Evolutionary conservation across 2,329 filamentous ascomycete species (phyloP), one percentile per base, ranked within the genome.

Genomic region (Ramichloridium luteum): DNA sequence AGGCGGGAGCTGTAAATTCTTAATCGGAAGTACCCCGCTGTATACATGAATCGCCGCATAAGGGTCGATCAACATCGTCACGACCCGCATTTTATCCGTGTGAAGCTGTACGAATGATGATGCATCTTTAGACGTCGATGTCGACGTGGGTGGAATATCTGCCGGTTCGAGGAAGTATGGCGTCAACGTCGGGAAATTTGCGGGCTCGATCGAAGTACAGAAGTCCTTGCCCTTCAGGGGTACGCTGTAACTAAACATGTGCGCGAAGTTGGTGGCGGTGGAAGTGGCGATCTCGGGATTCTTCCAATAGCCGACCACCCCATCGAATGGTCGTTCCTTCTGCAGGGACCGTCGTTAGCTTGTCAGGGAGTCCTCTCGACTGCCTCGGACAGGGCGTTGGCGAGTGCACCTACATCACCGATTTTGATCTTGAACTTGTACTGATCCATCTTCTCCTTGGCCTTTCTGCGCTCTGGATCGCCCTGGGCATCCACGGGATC

Each of bases 381-480:
- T n/a, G n/a, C n/a, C n/a, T n/a, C n/a, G n/a, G n/a, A n/a, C n/a
- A n/a, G n/a, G n/a, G n/a, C n/a, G n/a, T n/a, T n/a, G n/a, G n/a
- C n/a, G n/a, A n/a, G n/a, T n/a, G n/a, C n/a, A n/a, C n/a, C n/a
- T n/a, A n/a, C n/a, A 25, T 39, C 37, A 9, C 37, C 37, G 12
- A 36, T 13, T 12, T 39, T 39, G 20, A 39, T 16, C 6, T 20
- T 15, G 25, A 37, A 37, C 16, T 4, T 11, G 18, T 37, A 37
- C n/a, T 17, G 23, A 8, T 13, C n/a, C 2, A 16, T n/a, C 23
- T 34, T n/a, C 4, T 20, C 16, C 16, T 29, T 31, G 27, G 15
- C n/a, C n/a, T n/a, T n/a, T n/a, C n/a, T n/a, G n/a, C n/a, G n/a
- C n/a, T n/a, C n/a, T n/a, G n/a, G n/a, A n/a, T n/a, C n/a, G n/a